These are phyloP conservation scores for Chalciporus sp. DNA, from an alignment of 1,284 basidiomycete genomes.

Conservation along the genomic window DNA sequence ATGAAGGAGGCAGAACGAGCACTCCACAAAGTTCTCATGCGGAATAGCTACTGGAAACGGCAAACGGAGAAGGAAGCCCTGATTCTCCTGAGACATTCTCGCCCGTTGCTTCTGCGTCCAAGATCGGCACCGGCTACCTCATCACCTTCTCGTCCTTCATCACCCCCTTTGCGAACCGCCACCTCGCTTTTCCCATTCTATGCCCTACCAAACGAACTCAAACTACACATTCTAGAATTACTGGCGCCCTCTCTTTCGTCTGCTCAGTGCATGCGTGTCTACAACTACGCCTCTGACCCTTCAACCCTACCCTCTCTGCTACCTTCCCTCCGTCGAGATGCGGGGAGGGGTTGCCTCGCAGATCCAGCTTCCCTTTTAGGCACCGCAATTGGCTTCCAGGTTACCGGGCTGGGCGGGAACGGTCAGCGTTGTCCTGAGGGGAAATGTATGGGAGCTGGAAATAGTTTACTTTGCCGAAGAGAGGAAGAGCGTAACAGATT, in stretches of 20 bases:
- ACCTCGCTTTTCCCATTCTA: conserved; percentile 40
- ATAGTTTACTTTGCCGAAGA: conserved; percentile 42
- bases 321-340: conserved; percentile 33
- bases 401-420: conserved; percentile 8
- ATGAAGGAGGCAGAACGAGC: conserved; percentile 43
- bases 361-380: conserved; percentile 37
- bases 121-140: conserved; percentile 10
- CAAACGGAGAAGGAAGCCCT: conserved; percentile 53
- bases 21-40: conserved; percentile 44
- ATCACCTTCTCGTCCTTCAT: conserved; percentile 9
- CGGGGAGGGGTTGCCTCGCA: conserved; percentile 32
- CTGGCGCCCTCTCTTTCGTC: conserved; percentile 60
- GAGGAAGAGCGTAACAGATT: conserved; percentile 47
- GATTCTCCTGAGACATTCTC: conserved; percentile 51
- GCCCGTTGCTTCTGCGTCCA: conserved; percentile 48
- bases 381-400: conserved; percentile 11
- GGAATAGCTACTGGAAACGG: conserved; percentile 52
- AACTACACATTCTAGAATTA: conserved; percentile 58
- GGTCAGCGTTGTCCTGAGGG: conserved; percentile 34
- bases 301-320: conserved; percentile 57
- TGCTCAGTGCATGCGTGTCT: conserved; percentile 57
- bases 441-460: conserved; percentile 39
- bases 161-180: conserved; percentile 23
- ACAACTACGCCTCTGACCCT: conserved; percentile 52
- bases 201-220: conserved; percentile 60